Conservation (phyloP, 306 rosid genomes). For the Gastrolobium bilobum region DNA sequence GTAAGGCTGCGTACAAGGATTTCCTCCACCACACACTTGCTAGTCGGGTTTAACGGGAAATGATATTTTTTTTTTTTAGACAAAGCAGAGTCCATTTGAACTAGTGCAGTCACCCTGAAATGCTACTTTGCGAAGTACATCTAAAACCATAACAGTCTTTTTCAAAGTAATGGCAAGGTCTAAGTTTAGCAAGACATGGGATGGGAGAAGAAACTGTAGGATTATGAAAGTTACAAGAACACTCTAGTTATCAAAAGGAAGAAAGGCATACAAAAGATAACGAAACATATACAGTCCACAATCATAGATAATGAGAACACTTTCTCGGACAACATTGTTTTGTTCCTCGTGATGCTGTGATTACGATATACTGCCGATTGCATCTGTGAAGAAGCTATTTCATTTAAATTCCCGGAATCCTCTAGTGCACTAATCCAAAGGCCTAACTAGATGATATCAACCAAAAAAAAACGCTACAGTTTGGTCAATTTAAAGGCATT, state of each 20-base stretch:
- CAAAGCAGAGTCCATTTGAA: conserved; percentile 17
- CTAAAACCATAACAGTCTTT: not conserved
- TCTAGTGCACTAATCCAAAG: not conserved
- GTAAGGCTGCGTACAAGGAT: too few relatives aligned
- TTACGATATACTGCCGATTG: not conserved
- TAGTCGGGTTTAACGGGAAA: too few relatives aligned
- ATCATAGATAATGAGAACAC: not conserved
- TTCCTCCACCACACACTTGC: too few relatives aligned
- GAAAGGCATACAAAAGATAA: not conserved
- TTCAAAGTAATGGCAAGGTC: conserved; percentile 29
- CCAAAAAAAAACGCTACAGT: not conserved
- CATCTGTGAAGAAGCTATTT: conserved; percentile 16
- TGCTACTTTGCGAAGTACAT: conserved; percentile 28
- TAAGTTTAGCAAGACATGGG: conserved; percentile 17
- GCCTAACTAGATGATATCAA: conserved; percentile 17
- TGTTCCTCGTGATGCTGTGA: not conserved
- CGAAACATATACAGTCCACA: not conserved
- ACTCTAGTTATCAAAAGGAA: not conserved
- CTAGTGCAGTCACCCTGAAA: not conserved
- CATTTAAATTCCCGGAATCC: conserved; percentile 30
- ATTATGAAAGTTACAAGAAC: conserved; percentile 5
- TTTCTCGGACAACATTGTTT: not conserved
- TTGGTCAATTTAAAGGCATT: not conserved
- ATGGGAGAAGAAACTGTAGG: not conserved
- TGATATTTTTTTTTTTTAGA: too few relatives aligned